A percentile compares a stretch with the other conserved stretches of the same genome.
Evolutionary conservation across 2,329 filamentous ascomycete species (phyloP).

Genomic region (Beauveria caledonica): DNA sequence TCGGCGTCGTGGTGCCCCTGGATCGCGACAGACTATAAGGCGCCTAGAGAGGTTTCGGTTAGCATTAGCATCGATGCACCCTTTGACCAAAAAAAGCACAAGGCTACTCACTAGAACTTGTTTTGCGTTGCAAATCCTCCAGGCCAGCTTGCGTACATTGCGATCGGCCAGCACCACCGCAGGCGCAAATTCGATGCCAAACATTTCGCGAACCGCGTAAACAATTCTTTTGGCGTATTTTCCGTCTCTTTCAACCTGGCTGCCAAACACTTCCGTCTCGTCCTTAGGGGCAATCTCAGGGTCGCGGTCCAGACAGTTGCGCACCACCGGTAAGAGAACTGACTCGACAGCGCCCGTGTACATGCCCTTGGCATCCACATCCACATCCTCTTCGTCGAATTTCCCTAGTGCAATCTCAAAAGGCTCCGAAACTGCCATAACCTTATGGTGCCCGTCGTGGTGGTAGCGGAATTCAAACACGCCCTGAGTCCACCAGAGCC

Average conservation of each 20-base stretch:
- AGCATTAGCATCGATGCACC: slow-evolving; percentile 2
- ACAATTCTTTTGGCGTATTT: slow-evolving; percentile 88
- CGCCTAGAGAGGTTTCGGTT: slow-evolving; percentile 38
- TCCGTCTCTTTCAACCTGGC: slow-evolving; percentile 73
- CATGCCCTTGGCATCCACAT: slow-evolving; percentile 48
- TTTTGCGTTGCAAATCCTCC: slow-evolving; percentile 93
- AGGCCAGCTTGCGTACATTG: slow-evolving; percentile 80
- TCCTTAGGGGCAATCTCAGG: slow-evolving; percentile 80
- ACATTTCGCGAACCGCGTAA: slow-evolving; percentile 93
- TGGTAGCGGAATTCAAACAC: slow-evolving; percentile 97
- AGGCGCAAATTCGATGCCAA: slow-evolving; percentile 90
- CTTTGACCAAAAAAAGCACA: neutral
- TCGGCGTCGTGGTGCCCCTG: slow-evolving; percentile 52
- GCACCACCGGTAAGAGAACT: slow-evolving; percentile 71
- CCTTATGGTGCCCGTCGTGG: slow-evolving; percentile 83
- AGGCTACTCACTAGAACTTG: slow-evolving; percentile 68
- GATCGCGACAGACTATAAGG: slow-evolving; percentile 65
- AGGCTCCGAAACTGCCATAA: slow-evolving; percentile 87
- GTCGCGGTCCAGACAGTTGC: slow-evolving; percentile 88
- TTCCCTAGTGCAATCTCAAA: slow-evolving; percentile 82
- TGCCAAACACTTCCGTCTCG: slow-evolving; percentile 75
- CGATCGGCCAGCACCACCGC: slow-evolving; percentile 90
- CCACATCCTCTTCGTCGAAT: slow-evolving; percentile 68
- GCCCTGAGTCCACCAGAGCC: slow-evolving; percentile 94
- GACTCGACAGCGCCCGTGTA: slow-evolving; percentile 65